Evolutionary conservation across 2,329 filamentous ascomycete genomes (phyloP), one percentile per base, ranked within the genome.

Genomic region (Aspergillus eucalypticola): DNA sequence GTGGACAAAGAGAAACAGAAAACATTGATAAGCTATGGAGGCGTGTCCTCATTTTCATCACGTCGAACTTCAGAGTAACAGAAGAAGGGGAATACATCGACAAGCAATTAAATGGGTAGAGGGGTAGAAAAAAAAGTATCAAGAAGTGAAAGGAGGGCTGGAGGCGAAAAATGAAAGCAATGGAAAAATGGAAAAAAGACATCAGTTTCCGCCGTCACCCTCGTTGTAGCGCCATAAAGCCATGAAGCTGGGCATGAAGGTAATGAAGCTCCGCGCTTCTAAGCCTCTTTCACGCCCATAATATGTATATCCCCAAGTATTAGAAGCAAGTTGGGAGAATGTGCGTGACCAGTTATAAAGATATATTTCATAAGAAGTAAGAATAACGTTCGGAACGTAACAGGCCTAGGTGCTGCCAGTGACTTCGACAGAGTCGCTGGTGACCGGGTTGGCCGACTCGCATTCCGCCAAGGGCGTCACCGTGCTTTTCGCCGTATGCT

Each of bases 291-390:
- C 67, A 66, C 62, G 63, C 66, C 64, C 69, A 44, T 69, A 68
- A 66, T 75, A 75, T 76, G 74, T 75, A 76, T 74, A 74, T 66
- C 70, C 70, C 70, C 68, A 58, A 21, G 67, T 35, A 71, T 71
- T 74, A 73, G 67, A 62, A 69, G 71, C 66, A 68, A 64, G 67
- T 66, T 66, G 66, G 62, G 64, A 61, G 59, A 62, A 59, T 60
- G 32, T 35, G 32, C 58, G 56, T 63, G 61, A 66, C 51, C 29
- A 60, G 57, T 35, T 61, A 64, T 66, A 63, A 64, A 60, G 25
- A 38, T 57, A 65, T 69, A 69, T 69, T 66, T 67, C 67, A 62
- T 59, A 64, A 69, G 67, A 64, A 68, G 60, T 51, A 62, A 64
- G 19, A 54, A 48, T 41, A 52, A 25, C 10, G 15, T 19, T 58